Percentiles rank a stretch among this genome's conserved stretches.
phyloP scores from a whole-genome alignment of 768 basidiomycete genomes.

The Leccinum sublutescens region DNA sequence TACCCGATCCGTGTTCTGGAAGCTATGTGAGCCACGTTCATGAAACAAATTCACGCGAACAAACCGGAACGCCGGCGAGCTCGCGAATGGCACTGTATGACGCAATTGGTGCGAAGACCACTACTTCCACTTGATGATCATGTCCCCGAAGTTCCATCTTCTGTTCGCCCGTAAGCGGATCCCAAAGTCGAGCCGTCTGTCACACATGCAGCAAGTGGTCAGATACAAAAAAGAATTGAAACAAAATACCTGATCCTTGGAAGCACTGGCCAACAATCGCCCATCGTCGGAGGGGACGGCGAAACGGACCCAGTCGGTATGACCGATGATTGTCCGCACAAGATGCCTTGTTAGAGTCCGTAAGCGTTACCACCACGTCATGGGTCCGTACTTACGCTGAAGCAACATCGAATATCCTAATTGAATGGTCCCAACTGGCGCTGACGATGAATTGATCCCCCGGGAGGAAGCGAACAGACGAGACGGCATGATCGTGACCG shows the following conservation, averaged over 20 bases:
- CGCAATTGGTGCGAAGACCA: conserved; percentile 75
- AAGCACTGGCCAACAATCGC: conserved; percentile 71
- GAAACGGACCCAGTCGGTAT: conserved; percentile 83
- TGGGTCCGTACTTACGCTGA: conserved; percentile 59
- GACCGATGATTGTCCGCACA: conserved; percentile 71
- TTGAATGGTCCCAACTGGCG: conserved; percentile 84
- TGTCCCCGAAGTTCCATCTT: conserved; percentile 86
- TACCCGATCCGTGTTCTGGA: conserved; percentile 48
- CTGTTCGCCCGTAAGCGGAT: conserved; percentile 67
- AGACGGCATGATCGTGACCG: conserved; percentile 91
- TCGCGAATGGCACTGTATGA: conserved; percentile 77
- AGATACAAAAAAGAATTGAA: background rate
- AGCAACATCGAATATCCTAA: conserved; percentile 83
- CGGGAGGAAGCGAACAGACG: conserved; percentile 81
- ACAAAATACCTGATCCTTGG: conserved; percentile 76
- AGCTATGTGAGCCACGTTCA: conserved; percentile 1
- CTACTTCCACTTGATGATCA: conserved; percentile 81
- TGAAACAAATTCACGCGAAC: conserved; percentile 22
- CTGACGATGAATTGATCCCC: conserved; percentile 82
- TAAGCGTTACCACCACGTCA: conserved; percentile 9
- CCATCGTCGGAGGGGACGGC: conserved; percentile 70
- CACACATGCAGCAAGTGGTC: background rate
- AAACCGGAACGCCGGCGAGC: conserved; percentile 67
- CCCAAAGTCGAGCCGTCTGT: conserved; percentile 78
- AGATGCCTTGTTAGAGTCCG: conserved; percentile 51